Percentiles rank a stretch among this genome's conserved stretches.
Evolutionary conservation across 1,284 basidiomycete species (phyloP).

Genomic region (Pseudozyma sp.): DNA sequence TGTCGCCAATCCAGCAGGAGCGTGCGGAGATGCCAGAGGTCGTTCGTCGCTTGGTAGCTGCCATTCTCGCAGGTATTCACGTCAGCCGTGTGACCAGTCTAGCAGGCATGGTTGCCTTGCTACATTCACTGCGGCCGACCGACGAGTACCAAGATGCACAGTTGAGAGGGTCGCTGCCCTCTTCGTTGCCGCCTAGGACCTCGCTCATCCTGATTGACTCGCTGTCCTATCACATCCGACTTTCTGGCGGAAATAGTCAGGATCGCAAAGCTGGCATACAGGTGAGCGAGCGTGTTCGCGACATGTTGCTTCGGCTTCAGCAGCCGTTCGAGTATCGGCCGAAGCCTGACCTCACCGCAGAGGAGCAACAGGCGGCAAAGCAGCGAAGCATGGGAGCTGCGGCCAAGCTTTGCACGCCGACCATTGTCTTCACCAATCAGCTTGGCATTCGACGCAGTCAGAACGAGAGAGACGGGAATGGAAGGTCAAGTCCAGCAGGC

Average conservation of each 20-base stretch:
- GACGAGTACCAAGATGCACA: constrained; percentile 18
- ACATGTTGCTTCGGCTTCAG: constrained; percentile 35
- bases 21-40: constrained; percentile 35
- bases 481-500: constrained; percentile 16
- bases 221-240: constrained; percentile 37
- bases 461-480: constrained; percentile 12
- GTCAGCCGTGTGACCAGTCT: constrained; percentile 32
- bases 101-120: constrained; percentile 26
- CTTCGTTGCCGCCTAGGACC: constrained; percentile 24
- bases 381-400: constrained; percentile 13
- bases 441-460: constrained; percentile 27
- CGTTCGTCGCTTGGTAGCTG: constrained; percentile 36
- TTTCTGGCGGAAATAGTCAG: constrained; percentile 13
- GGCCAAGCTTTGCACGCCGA: constrained; percentile 30
- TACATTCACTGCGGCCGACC: constrained; percentile 35
- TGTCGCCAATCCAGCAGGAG: neutral
- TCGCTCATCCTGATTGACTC: constrained; percentile 44
- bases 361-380: constrained; percentile 13
- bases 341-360: constrained; percentile 2
- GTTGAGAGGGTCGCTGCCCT: constrained; percentile 1
- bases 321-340: constrained; percentile 29
- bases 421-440: constrained; percentile 45
- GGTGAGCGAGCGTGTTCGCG: constrained; percentile 24
- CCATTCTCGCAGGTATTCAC: constrained; percentile 33
- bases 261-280: constrained; percentile 32